Conservation (phyloP, 331 rosid species). For the Saraca asoca region DNA sequence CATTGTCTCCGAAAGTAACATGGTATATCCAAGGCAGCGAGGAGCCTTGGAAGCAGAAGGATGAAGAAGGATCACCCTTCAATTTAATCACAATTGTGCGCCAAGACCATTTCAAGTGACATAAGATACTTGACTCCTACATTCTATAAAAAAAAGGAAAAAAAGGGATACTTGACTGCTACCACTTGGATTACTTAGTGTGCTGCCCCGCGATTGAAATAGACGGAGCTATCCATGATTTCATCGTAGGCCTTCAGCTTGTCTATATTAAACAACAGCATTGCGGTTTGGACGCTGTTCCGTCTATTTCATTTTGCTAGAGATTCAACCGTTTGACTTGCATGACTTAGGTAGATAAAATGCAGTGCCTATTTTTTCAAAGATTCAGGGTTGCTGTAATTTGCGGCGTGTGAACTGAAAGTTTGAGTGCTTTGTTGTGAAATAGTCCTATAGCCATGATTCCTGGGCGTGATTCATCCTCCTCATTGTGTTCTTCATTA, state of each 20-base stretch:
- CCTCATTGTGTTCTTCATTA: not conserved
- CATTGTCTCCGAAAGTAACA: slow-evolving; percentile 66
- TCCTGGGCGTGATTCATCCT: slow-evolving; percentile 7
- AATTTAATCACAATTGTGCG: slow-evolving; percentile 46
- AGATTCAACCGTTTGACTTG: slow-evolving; percentile 23
- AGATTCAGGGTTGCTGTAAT: not conserved
- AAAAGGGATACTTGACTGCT: slow-evolving; percentile 5
- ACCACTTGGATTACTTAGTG: slow-evolving; percentile 18
- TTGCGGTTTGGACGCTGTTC: slow-evolving; percentile 18
- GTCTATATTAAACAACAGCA: slow-evolving; percentile 25
- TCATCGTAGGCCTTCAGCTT: slow-evolving; percentile 12
- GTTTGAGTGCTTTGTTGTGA: slow-evolving; percentile 25
- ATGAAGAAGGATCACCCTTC: slow-evolving; percentile 56
- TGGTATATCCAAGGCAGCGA: slow-evolving; percentile 43
- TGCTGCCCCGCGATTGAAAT: slow-evolving; percentile 22
- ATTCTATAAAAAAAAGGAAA: too few species aligned
- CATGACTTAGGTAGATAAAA: slow-evolving; percentile 33
- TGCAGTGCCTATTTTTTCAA: not conserved
- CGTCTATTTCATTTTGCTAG: slow-evolving; percentile 29
- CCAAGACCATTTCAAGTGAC: slow-evolving; percentile 68
- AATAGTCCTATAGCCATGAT: slow-evolving; percentile 26
- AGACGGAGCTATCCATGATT: slow-evolving; percentile 20
- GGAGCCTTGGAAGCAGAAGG: slow-evolving; percentile 54
- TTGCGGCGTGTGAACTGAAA: slow-evolving; percentile 27
- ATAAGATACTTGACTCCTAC: slow-evolving; percentile 1